Evolutionary conservation across 208 protist genomes (phyloP), one percentile per base, ranked within the genome.

Genomic region (Leishmania guyanensis): DNA sequence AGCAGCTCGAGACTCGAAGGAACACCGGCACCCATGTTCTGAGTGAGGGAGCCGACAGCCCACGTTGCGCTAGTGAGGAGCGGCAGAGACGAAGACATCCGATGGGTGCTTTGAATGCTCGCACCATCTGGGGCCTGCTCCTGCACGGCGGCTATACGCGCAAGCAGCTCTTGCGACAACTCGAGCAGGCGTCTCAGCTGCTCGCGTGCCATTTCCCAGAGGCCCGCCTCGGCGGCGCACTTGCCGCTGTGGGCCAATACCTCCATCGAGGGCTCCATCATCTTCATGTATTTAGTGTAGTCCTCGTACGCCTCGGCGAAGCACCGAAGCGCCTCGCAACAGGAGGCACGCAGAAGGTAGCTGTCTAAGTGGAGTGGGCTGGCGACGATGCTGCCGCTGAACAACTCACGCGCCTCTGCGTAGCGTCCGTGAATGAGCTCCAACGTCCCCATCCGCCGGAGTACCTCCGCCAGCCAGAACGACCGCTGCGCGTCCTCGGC

Each of bases 231-330:
- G 36, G 90, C 83, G 5, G 94, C 94, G 72, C 93, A 98, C 87
- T 95, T 93, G 60, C 92, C 92, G 75, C 92, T 94, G 84, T 95
- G 92, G 16, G 91, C 92, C 56, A 96, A 76, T 62, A 96, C 86
- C 33, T 87, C 91, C 86, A 96, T 85, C 26, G 91, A 92, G 2
- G 94, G 87, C 65, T 78, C 73, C 43, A 62, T 86, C 54, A 98
- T 84, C 78, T 89, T 92, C 68, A 98, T 85, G 85, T 96, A 96
- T 84, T 98, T 96, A 65, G 89, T 85, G 79, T 94, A 96, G 85
- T 98, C 93, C 43, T 89, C 88, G 76, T 90, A 95, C 29, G 94
- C 94, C 64, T 82, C 77, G 1, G 73, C 66, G 53, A 86, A 83
- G 65, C 85, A 83, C 20, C 77, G 77, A 48, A 96, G 78, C 29